Evolutionary conservation across 2,329 filamentous ascomycete species (phyloP).

Genomic region (Fonsecaea pugnacius): DNA sequence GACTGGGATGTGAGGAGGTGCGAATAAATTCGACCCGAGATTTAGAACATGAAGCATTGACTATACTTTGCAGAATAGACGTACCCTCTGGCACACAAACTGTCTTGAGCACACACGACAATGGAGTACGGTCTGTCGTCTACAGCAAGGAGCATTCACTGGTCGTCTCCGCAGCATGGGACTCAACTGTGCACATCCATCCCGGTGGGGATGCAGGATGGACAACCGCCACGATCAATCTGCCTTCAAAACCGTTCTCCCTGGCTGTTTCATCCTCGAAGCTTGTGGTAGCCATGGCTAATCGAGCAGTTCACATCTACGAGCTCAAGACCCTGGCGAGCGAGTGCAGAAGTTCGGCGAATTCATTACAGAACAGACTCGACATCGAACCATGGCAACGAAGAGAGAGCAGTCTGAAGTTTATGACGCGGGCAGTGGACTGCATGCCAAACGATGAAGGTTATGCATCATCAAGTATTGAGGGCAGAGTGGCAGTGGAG

Average conservation of each 20-base stretch:
- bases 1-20: conserved; percentile 84
- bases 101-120: conserved; percentile 75
- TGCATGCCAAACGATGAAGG: conserved; percentile 97
- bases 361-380: conserved; percentile 48
- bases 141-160: conserved; percentile 77
- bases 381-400: conserved; percentile 83
- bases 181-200: conserved; percentile 86
- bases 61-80: conserved; percentile 60
- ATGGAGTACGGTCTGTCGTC: conserved; percentile 79
- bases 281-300: conserved; percentile 93
- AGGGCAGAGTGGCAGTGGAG: conserved; percentile 93
- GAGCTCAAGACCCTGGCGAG: conserved; percentile 72
- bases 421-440: conserved; percentile 88
- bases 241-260: conserved; percentile 88
- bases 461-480: conserved; percentile 89
- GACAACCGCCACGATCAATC: conserved; percentile 66
- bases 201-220: conserved; percentile 56
- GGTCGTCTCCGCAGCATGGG: conserved; percentile 91
- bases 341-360: conserved; percentile 56
- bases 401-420: conserved; percentile 91
- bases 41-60: neutral
- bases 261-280: conserved; percentile 78
- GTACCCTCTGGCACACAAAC: conserved; percentile 73
- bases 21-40: conserved; percentile 30
- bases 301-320: conserved; percentile 92